Percentiles rank a stretch among this genome's conserved stretches.
Evolutionary conservation across 208 protist genomes (phyloP).

Genomic region (Leishmania lainsoni): DNA sequence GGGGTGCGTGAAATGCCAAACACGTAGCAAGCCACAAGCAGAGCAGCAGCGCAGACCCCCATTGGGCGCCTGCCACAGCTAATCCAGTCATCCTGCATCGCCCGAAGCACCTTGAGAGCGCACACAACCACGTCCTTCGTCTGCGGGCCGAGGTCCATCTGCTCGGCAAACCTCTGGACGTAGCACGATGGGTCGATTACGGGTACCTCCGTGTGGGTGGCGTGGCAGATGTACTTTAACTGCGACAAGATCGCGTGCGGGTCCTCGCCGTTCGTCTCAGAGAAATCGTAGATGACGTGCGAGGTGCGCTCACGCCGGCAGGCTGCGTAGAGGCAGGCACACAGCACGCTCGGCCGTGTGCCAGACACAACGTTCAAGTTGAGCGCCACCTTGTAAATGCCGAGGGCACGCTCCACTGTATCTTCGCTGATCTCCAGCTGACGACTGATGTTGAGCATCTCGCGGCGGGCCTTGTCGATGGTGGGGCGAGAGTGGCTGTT

Average conservation of each 20-base stretch:
- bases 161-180: constrained; percentile 85
- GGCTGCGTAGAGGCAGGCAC: constrained; percentile 86
- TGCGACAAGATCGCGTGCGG: constrained; percentile 70
- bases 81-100: constrained; percentile 94
- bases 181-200: constrained; percentile 87
- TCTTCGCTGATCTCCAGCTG: constrained; percentile 75
- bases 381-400: constrained; percentile 83
- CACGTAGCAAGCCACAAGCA: constrained; percentile 89
- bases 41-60: constrained; percentile 87
- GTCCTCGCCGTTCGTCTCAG: constrained; percentile 53
- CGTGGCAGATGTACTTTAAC: constrained; percentile 76
- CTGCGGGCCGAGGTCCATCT: constrained; percentile 77
- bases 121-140: constrained; percentile 78
- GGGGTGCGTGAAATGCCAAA: constrained; percentile 77
- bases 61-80: constrained; percentile 85
- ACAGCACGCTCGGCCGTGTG: constrained; percentile 65
- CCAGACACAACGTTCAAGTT: constrained; percentile 75
- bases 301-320: constrained; percentile 81
- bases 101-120: constrained; percentile 84
- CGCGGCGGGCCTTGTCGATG: constrained; percentile 76
- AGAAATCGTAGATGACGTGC: constrained; percentile 93
- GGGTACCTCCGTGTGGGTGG: constrained; percentile 83
- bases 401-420: constrained; percentile 78
- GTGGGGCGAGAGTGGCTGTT: constrained; percentile 53
- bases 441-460: constrained; percentile 82